A percentile compares a stretch with the other conserved stretches of the same genome.
Evolutionary conservation across 768 basidiomycete species (phyloP).

Genomic region (Leccinum imitatum): DNA sequence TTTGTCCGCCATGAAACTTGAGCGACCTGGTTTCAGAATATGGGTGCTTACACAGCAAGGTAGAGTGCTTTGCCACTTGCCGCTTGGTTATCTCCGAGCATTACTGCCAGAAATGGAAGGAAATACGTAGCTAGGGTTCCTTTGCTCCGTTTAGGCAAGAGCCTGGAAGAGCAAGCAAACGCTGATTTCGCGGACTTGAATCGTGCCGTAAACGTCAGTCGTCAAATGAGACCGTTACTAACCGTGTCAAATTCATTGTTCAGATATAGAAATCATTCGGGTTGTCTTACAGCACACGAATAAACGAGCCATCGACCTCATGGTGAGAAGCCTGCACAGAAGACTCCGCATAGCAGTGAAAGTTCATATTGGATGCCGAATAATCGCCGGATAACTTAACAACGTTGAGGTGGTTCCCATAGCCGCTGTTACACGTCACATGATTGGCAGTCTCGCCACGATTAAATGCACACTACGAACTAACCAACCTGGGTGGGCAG

Average conservation of each 20-base stretch:
- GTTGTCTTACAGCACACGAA: neutral
- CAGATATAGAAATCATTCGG: neutral
- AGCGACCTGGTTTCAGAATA: neutral
- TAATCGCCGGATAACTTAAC: neutral
- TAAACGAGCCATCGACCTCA: neutral
- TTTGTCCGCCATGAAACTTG: neutral
- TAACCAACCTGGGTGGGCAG: neutral
- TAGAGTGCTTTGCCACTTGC: neutral
- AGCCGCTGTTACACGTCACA: neutral
- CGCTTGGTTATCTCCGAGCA: neutral
- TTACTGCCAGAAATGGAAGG: neutral
- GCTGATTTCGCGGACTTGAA: neutral
- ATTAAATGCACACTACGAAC: neutral
- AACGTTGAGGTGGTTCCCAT: neutral
- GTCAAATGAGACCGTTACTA: neutral
- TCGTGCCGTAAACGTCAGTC: neutral
- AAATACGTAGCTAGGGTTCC: neutral
- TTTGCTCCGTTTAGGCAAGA: neutral
- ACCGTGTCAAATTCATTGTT: neutral
- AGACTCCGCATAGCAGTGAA: neutral
- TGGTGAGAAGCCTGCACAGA: neutral
- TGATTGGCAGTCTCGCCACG: neutral
- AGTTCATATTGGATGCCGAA: neutral
- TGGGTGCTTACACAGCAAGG: neutral
- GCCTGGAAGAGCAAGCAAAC: neutral